A percentile compares a stretch with the other conserved stretches of the same genome.
These are phyloP conservation scores for Antarctomyces pellizariae DNA, from an alignment of 495 filamentous ascomycete genomes.

Conservation along the genomic window DNA sequence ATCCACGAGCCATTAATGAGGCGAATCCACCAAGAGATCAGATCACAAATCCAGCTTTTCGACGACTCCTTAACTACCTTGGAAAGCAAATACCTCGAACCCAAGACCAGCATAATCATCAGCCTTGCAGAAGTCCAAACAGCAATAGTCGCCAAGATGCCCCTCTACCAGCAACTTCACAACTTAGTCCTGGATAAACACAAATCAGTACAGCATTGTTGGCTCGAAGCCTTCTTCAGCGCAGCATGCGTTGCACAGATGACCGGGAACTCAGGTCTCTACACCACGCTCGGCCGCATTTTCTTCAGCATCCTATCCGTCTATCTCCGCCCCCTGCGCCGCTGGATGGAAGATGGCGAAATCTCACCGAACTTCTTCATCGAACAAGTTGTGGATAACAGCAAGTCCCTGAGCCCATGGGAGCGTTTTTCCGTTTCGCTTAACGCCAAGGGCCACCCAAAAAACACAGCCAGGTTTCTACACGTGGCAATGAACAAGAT, in stretches of 20 bases:
- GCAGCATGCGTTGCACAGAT: constrained; percentile 43
- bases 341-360: constrained; percentile 71
- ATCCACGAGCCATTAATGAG: no score
- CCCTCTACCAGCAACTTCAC: constrained; percentile 16
- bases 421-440: constrained; percentile 41
- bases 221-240: constrained; percentile 57
- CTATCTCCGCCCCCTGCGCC: constrained; percentile 54
- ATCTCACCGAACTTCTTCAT: constrained; percentile 53
- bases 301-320: constrained; percentile 70
- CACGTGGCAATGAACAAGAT: constrained; percentile 41
- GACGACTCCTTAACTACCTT: no score
- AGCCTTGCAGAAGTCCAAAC: no score
- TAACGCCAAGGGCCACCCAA: constrained; percentile 35
- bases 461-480: constrained; percentile 56
- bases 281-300: constrained; percentile 33
- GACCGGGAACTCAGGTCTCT: constrained; percentile 34
- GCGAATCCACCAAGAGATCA: no score
- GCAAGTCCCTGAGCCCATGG: constrained; percentile 47
- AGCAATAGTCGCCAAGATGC: no score
- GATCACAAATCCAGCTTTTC: no score
- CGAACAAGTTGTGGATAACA: constrained; percentile 26
- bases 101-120: no score
- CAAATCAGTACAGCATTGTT: constrained; percentile 28
- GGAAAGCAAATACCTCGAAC: no score
- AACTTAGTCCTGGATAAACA: no score